Percentiles rank a stretch among this genome's conserved stretches.
Conservation (phyloP, 202 grass and related monocot genomes). For the Carex arenaria region DNA sequence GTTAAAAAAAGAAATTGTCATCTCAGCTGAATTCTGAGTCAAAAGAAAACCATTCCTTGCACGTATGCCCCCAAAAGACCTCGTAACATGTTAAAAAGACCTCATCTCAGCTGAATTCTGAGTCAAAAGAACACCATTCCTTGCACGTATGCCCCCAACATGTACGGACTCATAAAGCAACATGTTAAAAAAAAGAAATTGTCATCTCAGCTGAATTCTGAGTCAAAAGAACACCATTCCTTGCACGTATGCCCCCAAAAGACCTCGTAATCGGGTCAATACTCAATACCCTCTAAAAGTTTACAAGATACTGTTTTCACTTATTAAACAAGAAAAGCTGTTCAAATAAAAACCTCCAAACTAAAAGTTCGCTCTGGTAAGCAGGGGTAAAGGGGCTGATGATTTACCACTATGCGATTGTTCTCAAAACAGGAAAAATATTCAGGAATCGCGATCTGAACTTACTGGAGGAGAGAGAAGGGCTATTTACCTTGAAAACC, state of each 20-base stretch:
- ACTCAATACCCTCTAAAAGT: not conserved
- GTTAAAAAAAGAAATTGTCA: not conserved
- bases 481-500: constrained; percentile 3
- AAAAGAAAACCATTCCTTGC: not conserved
- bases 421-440: not conserved
- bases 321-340: not conserved
- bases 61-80: not conserved
- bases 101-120: no score
- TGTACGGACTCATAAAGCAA: no score
- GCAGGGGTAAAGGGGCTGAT: not conserved
- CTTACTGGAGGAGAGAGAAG: not conserved
- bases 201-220: no score
- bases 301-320: not conserved
- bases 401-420: not conserved
- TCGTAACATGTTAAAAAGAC: no score
- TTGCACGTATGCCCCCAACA: no score
- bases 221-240: no score
- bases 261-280: not conserved
- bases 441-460: not conserved
- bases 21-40: not conserved
- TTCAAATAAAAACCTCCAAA: not conserved
- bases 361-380: not conserved
- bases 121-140: no score
- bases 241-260: no score
- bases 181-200: no score